A percentile compares a stretch with the other conserved stretches of the same genome.
These are phyloP conservation scores for Hypomontagnella monticulosa DNA, from an alignment of 495 filamentous ascomycete species.

Conservation along the genomic window DNA sequence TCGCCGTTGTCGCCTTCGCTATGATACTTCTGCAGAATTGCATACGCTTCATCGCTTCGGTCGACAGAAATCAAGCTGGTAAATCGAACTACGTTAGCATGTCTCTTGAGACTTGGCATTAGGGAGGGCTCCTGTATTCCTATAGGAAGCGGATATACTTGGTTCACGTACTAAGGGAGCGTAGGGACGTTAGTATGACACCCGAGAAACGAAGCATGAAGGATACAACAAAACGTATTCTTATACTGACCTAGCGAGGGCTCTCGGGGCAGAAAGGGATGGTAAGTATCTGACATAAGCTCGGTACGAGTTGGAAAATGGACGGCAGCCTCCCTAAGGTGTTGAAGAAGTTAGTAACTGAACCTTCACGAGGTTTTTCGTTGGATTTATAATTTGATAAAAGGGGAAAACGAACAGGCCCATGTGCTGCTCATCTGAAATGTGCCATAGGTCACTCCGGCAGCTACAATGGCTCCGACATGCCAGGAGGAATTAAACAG, in stretches of 20 bases:
- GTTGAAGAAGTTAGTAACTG: too few relatives aligned
- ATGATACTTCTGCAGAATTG: conserved; percentile 66
- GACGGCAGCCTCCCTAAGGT: conserved; percentile 61
- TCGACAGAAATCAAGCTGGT: conserved; percentile 57
- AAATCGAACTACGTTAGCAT: too few relatives aligned
- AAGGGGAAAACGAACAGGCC: conserved; percentile 52
- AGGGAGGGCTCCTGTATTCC: too few relatives aligned
- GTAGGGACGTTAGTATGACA: too few relatives aligned
- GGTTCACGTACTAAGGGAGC: too few relatives aligned
- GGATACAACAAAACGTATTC: too few relatives aligned
- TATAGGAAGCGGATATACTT: too few relatives aligned
- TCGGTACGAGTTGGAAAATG: conserved; percentile 59
- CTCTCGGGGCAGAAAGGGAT: conserved; percentile 62
- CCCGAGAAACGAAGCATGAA: too few relatives aligned
- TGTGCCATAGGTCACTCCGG: conserved; percentile 64
- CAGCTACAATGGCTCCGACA: conserved; percentile 65
- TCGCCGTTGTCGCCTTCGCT: conserved; percentile 62
- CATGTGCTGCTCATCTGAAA: conserved; percentile 62
- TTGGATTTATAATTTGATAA: too few relatives aligned
- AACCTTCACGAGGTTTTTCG: too few relatives aligned
- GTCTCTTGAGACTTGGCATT: too few relatives aligned
- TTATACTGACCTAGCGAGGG: too few relatives aligned
- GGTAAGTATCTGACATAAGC: conserved; percentile 60
- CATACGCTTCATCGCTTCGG: conserved; percentile 61
- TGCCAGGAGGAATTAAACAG: conserved; percentile 70